phyloP scores from a whole-genome alignment of 371 early-diverging fungal species.

The Mortierella sp. region DNA sequence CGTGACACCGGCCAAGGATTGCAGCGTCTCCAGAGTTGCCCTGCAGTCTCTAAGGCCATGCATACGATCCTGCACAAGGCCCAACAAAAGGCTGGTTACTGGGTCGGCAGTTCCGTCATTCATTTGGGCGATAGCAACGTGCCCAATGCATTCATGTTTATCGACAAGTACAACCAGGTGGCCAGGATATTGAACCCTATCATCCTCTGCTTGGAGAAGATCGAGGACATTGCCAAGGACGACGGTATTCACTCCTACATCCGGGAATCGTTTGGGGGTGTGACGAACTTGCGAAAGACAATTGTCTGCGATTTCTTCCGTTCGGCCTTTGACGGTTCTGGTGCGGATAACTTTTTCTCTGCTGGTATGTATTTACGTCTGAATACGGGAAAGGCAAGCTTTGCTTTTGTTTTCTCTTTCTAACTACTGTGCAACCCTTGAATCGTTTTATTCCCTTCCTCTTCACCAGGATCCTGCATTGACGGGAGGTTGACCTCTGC shows the following conservation, averaged over 20 bases:
- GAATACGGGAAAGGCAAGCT: too few relatives aligned
- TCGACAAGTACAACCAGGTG: conserved; percentile 98
- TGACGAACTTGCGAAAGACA: conserved; percentile 69
- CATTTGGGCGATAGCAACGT: conserved; percentile 96
- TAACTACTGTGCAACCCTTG: background rate
- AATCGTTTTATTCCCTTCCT: background rate
- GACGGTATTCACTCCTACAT: conserved; percentile 73
- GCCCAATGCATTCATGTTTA: conserved; percentile 94
- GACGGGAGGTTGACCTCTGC: conserved; percentile 95
- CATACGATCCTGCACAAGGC: conserved; percentile 91
- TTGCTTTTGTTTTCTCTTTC: too few relatives aligned
- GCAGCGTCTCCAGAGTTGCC: conserved; percentile 88
- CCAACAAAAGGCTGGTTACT: conserved; percentile 85
- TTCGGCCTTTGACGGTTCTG: conserved; percentile 96
- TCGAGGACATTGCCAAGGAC: conserved; percentile 72
- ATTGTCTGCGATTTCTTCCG: conserved; percentile 95
- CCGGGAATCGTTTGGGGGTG: conserved; percentile 74
- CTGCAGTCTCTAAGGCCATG: conserved; percentile 85
- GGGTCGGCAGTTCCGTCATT: conserved; percentile 96
- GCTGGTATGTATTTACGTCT: too few relatives aligned
- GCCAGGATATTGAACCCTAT: conserved; percentile 93
- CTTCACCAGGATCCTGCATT: conserved; percentile 79
- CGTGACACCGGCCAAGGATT: conserved; percentile 97
- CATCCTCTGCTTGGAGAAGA: conserved; percentile 75
- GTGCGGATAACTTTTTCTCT: conserved; percentile 94